A percentile compares a stretch with the other conserved stretches of the same genome.
Conservation (phyloP, 257 asterid species). For the Solanum medicagineum region DNA sequence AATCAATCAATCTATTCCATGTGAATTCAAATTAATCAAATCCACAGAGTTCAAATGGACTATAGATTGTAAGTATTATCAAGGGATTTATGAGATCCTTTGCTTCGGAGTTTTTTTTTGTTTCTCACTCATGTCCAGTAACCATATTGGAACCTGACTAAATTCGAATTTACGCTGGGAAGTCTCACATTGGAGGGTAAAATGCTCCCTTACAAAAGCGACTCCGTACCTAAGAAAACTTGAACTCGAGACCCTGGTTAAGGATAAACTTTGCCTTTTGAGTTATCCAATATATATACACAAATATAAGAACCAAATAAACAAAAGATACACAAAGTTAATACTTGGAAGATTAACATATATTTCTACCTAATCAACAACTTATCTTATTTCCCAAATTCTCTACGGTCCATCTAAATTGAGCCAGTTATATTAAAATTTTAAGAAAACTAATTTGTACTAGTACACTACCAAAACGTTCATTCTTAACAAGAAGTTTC, state of each 20-base stretch:
- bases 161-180: too few relatives aligned
- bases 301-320: background rate
- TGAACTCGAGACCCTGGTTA: too few relatives aligned
- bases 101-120: background rate
- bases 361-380: background rate
- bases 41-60: background rate
- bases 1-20: background rate
- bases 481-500: too few relatives aligned
- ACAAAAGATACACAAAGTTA: background rate
- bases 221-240: too few relatives aligned
- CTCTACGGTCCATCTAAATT: background rate
- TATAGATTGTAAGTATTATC: background rate
- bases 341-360: background rate
- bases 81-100: background rate
- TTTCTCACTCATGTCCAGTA: too few relatives aligned
- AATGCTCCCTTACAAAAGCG: too few relatives aligned
- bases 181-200: too few relatives aligned
- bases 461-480: background rate
- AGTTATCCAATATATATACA: too few relatives aligned
- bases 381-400: background rate
- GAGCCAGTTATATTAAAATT: background rate
- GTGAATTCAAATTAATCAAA: background rate
- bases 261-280: too few relatives aligned
- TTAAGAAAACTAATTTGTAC: background rate
- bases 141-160: too few relatives aligned